Percentiles rank a stretch among this genome's conserved stretches.
Evolutionary conservation across 2,329 filamentous ascomycete species (phyloP).

Genomic region (Stemphylium beticola): DNA sequence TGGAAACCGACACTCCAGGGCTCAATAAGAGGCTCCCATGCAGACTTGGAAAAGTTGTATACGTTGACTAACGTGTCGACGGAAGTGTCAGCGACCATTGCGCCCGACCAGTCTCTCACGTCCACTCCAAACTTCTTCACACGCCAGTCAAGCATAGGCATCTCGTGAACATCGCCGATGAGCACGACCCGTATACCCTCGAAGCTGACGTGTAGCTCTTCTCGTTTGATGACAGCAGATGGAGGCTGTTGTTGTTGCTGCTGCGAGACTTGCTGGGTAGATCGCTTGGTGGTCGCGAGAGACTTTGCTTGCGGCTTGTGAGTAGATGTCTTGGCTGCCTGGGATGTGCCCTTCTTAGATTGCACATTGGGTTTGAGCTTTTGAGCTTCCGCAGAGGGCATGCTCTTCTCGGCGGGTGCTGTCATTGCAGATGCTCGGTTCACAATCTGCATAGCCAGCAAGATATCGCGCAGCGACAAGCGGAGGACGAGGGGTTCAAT

Average conservation of each 20-base stretch:
- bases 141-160: constrained; percentile 92
- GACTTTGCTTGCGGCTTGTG: constrained; percentile 56
- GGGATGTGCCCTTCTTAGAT: constrained; percentile 57
- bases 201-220: constrained; percentile 84
- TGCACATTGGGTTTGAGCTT: constrained; percentile 60
- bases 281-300: constrained; percentile 51
- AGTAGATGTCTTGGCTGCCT: constrained; percentile 53
- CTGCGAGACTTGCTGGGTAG: constrained; percentile 61
- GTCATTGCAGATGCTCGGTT: constrained; percentile 89
- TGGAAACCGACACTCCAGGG: constrained; percentile 96
- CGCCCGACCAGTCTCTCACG: constrained; percentile 89
- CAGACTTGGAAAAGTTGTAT: constrained; percentile 98
- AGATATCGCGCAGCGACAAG: constrained; percentile 89
- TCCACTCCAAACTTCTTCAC: constrained; percentile 87
- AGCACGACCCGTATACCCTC: constrained; percentile 91
- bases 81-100: constrained; percentile 84
- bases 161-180: constrained; percentile 93
- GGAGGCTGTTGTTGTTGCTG: constrained; percentile 60
- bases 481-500: constrained; percentile 90
- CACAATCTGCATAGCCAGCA: constrained; percentile 91
- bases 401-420: constrained; percentile 56
- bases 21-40: constrained; percentile 95
- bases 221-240: constrained; percentile 66
- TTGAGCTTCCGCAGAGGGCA: constrained; percentile 60
- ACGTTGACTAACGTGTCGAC: constrained; percentile 95